phyloP scores from a whole-genome alignment of 2,329 filamentous ascomycete species.

The Orbilia blumenaviensis region DNA sequence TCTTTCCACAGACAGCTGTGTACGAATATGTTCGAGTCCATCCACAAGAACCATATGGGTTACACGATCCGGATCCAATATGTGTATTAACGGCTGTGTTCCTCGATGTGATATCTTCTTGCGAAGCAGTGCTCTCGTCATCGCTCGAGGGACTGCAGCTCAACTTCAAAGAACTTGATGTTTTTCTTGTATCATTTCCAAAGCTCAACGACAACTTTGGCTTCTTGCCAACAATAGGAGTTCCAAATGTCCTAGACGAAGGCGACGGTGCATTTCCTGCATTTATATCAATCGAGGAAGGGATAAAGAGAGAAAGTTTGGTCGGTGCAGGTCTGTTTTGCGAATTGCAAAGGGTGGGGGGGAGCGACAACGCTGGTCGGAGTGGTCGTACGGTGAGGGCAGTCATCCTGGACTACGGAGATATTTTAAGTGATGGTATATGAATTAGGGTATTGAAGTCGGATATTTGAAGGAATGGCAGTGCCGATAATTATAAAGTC shows the following conservation, averaged over 20 bases:
- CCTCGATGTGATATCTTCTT: slow-evolving; percentile 50
- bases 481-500: slow-evolving; percentile 16
- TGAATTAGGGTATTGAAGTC: background rate
- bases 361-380: slow-evolving; percentile 50
- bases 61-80: slow-evolving; percentile 24
- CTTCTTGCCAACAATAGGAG: slow-evolving; percentile 36
- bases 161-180: slow-evolving; percentile 32
- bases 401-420: slow-evolving; percentile 53
- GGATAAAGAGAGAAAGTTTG: slow-evolving; percentile 51
- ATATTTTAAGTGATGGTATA: slow-evolving; percentile 13
- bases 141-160: slow-evolving; percentile 49
- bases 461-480: slow-evolving; percentile 19
- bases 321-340: slow-evolving; percentile 35
- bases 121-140: slow-evolving; percentile 38
- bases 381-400: slow-evolving; percentile 50
- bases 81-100: slow-evolving; percentile 49
- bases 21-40: slow-evolving; percentile 52
- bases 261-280: slow-evolving; percentile 32
- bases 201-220: slow-evolving; percentile 51
- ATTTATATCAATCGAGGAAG: slow-evolving; percentile 24
- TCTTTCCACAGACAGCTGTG: slow-evolving; percentile 38
- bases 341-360: slow-evolving; percentile 44
- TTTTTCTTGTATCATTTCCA: slow-evolving; percentile 35
- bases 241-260: slow-evolving; percentile 43
- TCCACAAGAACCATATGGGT: slow-evolving; percentile 22